Evolutionary conservation across 2,329 filamentous ascomycete genomes (phyloP), one percentile per base, ranked within the genome.

Genomic region (Ascochyta viciae-villosae): DNA sequence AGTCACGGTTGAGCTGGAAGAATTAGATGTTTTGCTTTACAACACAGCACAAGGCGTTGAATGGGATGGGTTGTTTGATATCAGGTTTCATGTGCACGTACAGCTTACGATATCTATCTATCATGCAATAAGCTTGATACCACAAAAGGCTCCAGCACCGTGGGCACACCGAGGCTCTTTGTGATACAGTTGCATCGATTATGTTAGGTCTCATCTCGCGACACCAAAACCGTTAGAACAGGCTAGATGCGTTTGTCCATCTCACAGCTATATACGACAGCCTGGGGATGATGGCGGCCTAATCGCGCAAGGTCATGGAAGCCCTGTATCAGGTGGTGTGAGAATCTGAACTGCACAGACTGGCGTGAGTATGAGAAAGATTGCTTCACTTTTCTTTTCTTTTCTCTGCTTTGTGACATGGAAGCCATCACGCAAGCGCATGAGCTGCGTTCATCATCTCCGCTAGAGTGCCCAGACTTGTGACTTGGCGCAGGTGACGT

Each of bases 1-100:
- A 6, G 24, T 22, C n/a, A 27, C 6, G 37, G 34, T 5, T 12
- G 24, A 39, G 47, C 27, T 15, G 42, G 31, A 39, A 46, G 44
- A 47, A 6, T 13, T 47, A 35, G 37, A 53, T 31, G 39, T 44
- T 50, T 46, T 50, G 47, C 45, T 60, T 64, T 34, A 50, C 31
- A 57, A 58, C 54, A 60, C 57, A 57, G 56, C 52, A 66, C 26
- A 64, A 35, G 64, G 64, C 64, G 64, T 66, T 66, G 31, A 37
- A 43, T 35, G 48, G 54, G 47, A 47, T 43, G 43, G 53, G 22
- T 41, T 54, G 53, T 50, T 46, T 55, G 46, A 46, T 55, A 50
- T 42, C 24, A 47, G 41, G 10, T 50, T 54, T 46, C 26, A 46
- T 41, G 19, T 46, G 47, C 42, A 50, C 50, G 53, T 51, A 48